Evolutionary conservation across 1,284 basidiomycete species (phyloP), one percentile per base, ranked within the genome.

Genomic region (Gymnopus androsaceus): DNA sequence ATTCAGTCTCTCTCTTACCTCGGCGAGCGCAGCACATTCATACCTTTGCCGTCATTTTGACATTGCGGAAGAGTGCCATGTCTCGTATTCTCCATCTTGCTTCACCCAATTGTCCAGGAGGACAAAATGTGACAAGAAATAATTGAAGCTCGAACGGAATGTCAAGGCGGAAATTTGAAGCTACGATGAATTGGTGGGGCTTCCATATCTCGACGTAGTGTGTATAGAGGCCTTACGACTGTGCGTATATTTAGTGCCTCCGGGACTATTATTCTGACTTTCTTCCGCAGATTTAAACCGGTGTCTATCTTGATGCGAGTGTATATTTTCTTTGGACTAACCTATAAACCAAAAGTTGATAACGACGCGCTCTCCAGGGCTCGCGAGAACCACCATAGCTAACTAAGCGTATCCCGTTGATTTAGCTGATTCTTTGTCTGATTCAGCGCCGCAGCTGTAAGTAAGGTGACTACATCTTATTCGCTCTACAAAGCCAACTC

Each of bases 401-500:
- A n/a, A n/a, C n/a, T n/a, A n/a, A n/a, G n/a, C n/a, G n/a, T n/a
- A n/a, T n/a, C n/a, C n/a, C n/a, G 19, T n/a, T n/a, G n/a, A n/a
- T n/a, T n/a, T n/a, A n/a, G n/a, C n/a, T n/a, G n/a, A n/a, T n/a
- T 38, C 36, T 50, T 50, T 9, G 15, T 17, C 23, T 21, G 48
- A 44, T 44, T 52, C 55, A 53, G 21, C 23, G 91, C 70, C 3
- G 88, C 85, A 50, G 77, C 81, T 2, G 81, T 73, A 37, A 91
- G 71, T 34, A 88, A n/a, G 69, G 63, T 88, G 85, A 54, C 82
- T 77, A 69, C 87, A 90, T 57, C 89, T 74, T 49, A 85, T 70
- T 14, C 85, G 78, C 65, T 92, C 89, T 55, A 89, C 72, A n/a
- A 66, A 92, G 92, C 86, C 86, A 91, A 17, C 83, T 87, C 9